Base-by-base conservation (phyloP, 1,139 yeast species). In the Candida sanyaensis region DNA sequence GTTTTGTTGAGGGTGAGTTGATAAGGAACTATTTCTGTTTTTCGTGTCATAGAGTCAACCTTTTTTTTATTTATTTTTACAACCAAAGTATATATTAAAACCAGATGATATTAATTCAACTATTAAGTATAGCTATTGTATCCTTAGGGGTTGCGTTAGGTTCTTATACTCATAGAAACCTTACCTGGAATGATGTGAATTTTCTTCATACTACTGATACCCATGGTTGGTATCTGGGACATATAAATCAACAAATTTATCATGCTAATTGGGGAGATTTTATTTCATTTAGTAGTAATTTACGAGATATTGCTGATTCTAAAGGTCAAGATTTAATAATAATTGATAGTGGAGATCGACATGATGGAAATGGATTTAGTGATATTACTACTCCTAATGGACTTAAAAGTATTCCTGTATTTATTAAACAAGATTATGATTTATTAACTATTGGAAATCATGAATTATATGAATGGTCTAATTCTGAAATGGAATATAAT, bases 151-250 rank as follows among this genome's bases (percentile, higher is more conserved):
- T 17, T 17, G 21, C 21, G 21, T 17, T 17, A 3, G 28, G 28
- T 6, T 26, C 28, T 6, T 36, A 36, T 23, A 24, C 11, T n/a
- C 45, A 42, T 34, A 33, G 92, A 45, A 77, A 79, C 27, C 59
- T 90, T 28, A 62, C 68, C 7, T 77, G 91, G 80, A 89, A 91
- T 1, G 80, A 85, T 51, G 53, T 92, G 45, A 93, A 93, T 69
- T 87, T 93, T 58, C 60, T 92, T 33, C 97, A 91, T 59, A 91
- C 98, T 1, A 93, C 98, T 1, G 99, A 93, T 59, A 92, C 97
- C 2, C 99, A 93, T 64, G 95, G 93, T 0, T 93, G 98, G 98
- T 81, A 87, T 52, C 83, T 92, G 5, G 97, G 98, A 0, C 98
- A 92, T 66, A 56, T 80, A 37, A 82, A 84, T 55, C 97, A 91